A percentile compares a stretch with the other conserved stretches of the same genome.
phyloP scores from a whole-genome alignment of 768 basidiomycete genomes.

The Amanita rubescens region DNA sequence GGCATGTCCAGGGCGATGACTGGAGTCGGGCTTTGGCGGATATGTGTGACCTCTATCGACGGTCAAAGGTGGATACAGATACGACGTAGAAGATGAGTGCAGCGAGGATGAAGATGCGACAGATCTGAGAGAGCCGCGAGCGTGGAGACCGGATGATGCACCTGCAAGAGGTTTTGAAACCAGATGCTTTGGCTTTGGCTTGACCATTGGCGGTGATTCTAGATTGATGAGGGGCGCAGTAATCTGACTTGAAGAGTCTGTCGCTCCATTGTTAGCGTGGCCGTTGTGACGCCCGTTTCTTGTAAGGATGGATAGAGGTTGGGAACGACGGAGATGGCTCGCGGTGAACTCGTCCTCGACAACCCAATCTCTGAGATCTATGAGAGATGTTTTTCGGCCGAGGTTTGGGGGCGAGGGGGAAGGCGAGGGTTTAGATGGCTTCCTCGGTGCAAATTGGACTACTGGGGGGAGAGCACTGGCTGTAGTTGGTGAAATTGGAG shows the following conservation, averaged over 20 bases:
- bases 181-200: slow-evolving; percentile 19
- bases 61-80: slow-evolving; percentile 34
- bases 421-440: slow-evolving; percentile 24
- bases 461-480: slow-evolving; percentile 37
- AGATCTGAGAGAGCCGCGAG: slow-evolving; percentile 49
- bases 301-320: slow-evolving; percentile 12
- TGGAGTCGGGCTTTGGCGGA: slow-evolving; percentile 35
- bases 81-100: slow-evolving; percentile 13
- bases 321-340: slow-evolving; percentile 4
- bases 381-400: slow-evolving; percentile 50
- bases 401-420: slow-evolving; percentile 45
- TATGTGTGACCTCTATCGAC: slow-evolving; percentile 55
- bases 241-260: not conserved
- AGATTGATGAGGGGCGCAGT: slow-evolving; percentile 47
- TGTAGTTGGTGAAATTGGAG: slow-evolving; percentile 40
- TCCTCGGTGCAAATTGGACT: slow-evolving; percentile 24
- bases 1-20: slow-evolving; percentile 39
- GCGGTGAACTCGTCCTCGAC: slow-evolving; percentile 56
- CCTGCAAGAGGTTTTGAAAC: slow-evolving; percentile 15
- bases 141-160: slow-evolving; percentile 59
- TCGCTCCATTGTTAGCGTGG: not conserved
- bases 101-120: slow-evolving; percentile 28
- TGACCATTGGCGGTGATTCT: slow-evolving; percentile 39
- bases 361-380: slow-evolving; percentile 71
- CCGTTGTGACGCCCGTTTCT: slow-evolving; percentile 10